phyloP scores from a whole-genome alignment of 495 filamentous ascomycete genomes.

The Aspergillus mulundensis region DNA sequence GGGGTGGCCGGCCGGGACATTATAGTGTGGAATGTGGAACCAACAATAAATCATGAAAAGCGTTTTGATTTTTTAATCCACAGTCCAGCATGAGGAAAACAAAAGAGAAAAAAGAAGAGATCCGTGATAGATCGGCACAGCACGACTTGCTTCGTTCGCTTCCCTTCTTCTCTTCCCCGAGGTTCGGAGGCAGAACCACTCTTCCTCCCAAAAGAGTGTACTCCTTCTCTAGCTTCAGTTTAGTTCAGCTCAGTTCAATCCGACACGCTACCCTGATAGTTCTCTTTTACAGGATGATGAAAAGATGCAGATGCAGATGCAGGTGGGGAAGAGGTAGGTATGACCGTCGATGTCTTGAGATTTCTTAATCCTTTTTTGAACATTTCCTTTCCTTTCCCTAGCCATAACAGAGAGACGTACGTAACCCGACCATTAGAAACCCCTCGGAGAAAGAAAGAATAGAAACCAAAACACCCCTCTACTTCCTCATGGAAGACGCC shows the following conservation, averaged over 20 bases:
- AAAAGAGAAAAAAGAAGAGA: neutral
- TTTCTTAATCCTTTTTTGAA: constrained; percentile 14
- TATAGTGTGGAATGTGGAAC: neutral
- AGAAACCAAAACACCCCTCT: constrained; percentile 41
- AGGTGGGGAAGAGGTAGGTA: neutral
- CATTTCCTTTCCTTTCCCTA: constrained; percentile 21
- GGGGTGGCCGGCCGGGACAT: no score
- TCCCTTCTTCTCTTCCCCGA: neutral
- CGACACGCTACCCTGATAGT: neutral
- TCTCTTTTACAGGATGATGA: neutral
- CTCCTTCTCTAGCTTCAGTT: constrained; percentile 2
- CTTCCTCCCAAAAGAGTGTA: constrained; percentile 7
- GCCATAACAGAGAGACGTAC: constrained; percentile 29
- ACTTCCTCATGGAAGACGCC: constrained; percentile 94
- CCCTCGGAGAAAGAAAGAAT: constrained; percentile 18
- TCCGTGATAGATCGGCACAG: constrained; percentile 14
- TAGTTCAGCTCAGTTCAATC: neutral
- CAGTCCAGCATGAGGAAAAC: neutral
- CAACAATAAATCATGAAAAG: constrained; percentile 12
- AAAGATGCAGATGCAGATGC: neutral
- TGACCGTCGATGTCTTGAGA: constrained; percentile 4
- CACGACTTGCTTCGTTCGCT: constrained; percentile 2
- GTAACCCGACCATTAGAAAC: constrained; percentile 35
- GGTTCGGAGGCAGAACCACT: constrained; percentile 5
- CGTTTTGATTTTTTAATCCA: constrained; percentile 10